These are phyloP conservation scores for Plantago ovata DNA, from an alignment of 257 asterid genomes.

Conservation along the genomic window DNA sequence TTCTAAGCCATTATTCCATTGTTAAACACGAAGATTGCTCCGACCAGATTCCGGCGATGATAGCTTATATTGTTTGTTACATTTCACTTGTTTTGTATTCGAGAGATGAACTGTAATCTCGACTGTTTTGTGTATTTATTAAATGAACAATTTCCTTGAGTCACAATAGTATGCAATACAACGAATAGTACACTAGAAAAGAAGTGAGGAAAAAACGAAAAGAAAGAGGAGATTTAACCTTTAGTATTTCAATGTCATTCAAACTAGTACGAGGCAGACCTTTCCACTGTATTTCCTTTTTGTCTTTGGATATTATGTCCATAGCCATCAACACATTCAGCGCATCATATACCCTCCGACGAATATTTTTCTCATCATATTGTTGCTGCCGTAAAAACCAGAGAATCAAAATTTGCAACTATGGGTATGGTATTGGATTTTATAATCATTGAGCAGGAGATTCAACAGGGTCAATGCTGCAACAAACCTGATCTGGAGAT, in stretches of 20 bases:
- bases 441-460: conserved; percentile 1
- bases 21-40: no score
- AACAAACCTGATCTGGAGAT: conserved; percentile 84
- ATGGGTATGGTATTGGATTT: conserved; percentile 13
- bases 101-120: no score
- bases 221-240: conserved; percentile 34
- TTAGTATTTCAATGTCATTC: conserved; percentile 84
- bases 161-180: no score
- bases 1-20: no score
- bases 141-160: no score
- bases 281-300: conserved; percentile 98
- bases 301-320: conserved; percentile 97
- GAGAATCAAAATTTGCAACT: conserved; percentile 16
- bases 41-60: no score
- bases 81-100: no score
- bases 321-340: conserved; percentile 97
- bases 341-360: conserved; percentile 97
- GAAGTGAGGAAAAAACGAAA: conserved; percentile 9
- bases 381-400: conserved; percentile 63
- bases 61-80: no score
- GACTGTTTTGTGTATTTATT: no score
- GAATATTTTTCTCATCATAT: conserved; percentile 95
- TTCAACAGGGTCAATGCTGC: conserved; percentile 10
- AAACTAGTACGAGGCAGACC: conserved; percentile 88
- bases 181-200: conserved; percentile 10